A percentile compares a stretch with the other conserved stretches of the same genome.
phyloP scores from a whole-genome alignment of 768 basidiomycete genomes.

The Coprinellus aureogranulatus region DNA sequence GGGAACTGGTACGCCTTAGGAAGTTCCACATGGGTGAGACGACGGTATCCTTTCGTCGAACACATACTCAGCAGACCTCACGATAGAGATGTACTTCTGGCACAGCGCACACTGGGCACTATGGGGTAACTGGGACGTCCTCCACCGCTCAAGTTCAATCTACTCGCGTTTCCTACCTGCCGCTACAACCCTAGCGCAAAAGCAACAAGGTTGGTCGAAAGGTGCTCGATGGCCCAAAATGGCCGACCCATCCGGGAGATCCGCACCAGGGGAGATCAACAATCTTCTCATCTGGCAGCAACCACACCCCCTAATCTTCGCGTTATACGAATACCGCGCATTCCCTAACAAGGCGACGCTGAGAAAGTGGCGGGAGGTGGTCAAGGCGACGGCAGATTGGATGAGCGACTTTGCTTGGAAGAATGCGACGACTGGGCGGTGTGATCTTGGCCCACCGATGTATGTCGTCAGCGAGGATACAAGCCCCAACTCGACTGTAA shows the following conservation, averaged over 20 bases:
- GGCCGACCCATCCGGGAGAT: slow-evolving; percentile 59
- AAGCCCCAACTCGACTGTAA: slow-evolving; percentile 49
- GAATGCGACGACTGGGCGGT: slow-evolving; percentile 45
- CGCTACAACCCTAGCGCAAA: slow-evolving; percentile 46
- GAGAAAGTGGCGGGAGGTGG: slow-evolving; percentile 50
- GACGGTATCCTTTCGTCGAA: not conserved
- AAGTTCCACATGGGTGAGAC: slow-evolving; percentile 60
- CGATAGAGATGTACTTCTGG: slow-evolving; percentile 55
- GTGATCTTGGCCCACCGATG: slow-evolving; percentile 60
- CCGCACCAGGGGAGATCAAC: slow-evolving; percentile 59
- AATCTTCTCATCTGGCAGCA: slow-evolving; percentile 65
- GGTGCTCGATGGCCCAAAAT: slow-evolving; percentile 68
- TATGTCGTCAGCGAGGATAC: slow-evolving; percentile 58
- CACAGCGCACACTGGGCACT: slow-evolving; percentile 58
- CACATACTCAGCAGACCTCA: not conserved
- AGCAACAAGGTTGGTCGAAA: slow-evolving; percentile 48
- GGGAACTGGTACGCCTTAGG: slow-evolving; percentile 22
- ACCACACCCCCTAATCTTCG: slow-evolving; percentile 57
- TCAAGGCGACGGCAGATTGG: slow-evolving; percentile 55
- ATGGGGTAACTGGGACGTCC: slow-evolving; percentile 59
- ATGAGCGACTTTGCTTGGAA: slow-evolving; percentile 57
- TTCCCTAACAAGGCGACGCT: slow-evolving; percentile 38
- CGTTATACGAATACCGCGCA: slow-evolving; percentile 54
- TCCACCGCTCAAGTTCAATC: slow-evolving; percentile 41
- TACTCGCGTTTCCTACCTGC: slow-evolving; percentile 48